A percentile compares a stretch with the other conserved stretches of the same genome.
Evolutionary conservation across 1,284 basidiomycete species (phyloP).

Genomic region (Papiliotrema terrestris): DNA sequence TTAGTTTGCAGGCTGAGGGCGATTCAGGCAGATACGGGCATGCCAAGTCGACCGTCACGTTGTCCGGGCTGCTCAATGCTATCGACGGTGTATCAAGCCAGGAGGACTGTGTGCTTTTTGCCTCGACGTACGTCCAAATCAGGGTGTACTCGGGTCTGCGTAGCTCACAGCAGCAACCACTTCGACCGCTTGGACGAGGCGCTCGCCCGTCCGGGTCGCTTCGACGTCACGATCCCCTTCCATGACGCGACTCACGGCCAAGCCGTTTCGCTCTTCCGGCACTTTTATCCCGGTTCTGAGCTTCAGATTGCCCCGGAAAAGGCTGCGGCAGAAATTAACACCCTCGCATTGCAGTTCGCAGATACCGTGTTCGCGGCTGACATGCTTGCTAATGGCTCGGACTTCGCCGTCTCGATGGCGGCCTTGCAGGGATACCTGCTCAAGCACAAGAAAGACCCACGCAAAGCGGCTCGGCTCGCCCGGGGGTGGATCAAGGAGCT

Average conservation of each 20-base stretch:
- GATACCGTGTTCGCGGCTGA: not conserved
- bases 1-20: not conserved
- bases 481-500: not conserved
- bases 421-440: conserved; percentile 69
- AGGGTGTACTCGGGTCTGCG: not conserved
- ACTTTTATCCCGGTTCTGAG: conserved; percentile 65
- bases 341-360: not conserved
- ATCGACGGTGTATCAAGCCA: conserved; percentile 36
- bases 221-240: conserved; percentile 20
- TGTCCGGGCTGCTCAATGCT: conserved; percentile 33
- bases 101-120: conserved; percentile 19
- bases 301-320: conserved; percentile 54
- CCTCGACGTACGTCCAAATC: conserved; percentile 15
- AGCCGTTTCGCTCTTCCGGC: conserved; percentile 61
- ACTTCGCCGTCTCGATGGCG: conserved; percentile 72
- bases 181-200: conserved; percentile 21
- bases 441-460: conserved; percentile 29
- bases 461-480: conserved; percentile 20
- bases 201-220: conserved; percentile 23
- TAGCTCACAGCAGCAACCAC: conserved; percentile 9
- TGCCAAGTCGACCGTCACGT: conserved; percentile 24
- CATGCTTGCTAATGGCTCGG: not conserved
- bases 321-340: not conserved
- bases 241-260: conserved; percentile 65
- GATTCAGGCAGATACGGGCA: conserved; percentile 12